A percentile compares a stretch with the other conserved stretches of the same genome.
Conservation (phyloP, 1,139 yeast genomes). For the Blastobotrys illinoisensis region DNA sequence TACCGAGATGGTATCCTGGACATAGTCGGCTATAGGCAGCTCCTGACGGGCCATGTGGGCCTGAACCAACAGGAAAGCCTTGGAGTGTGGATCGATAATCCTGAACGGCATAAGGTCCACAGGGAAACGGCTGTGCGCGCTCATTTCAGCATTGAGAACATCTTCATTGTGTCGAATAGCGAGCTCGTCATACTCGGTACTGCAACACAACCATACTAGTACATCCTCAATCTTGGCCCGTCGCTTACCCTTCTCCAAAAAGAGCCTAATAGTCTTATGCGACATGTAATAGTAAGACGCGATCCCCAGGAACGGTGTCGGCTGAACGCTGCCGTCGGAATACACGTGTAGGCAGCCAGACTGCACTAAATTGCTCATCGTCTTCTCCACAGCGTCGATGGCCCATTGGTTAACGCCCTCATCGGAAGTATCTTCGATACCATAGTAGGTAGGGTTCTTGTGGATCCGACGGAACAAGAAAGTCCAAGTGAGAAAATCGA, state of each 20-base stretch:
- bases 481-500: conserved; percentile 93
- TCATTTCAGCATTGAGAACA: conserved; percentile 82
- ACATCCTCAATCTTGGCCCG: conserved; percentile 62
- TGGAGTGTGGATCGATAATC: conserved; percentile 95
- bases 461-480: conserved; percentile 89
- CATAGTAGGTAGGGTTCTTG: conserved; percentile 92
- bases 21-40: conserved; percentile 89
- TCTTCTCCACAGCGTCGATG: conserved; percentile 63
- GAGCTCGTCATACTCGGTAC: conserved; percentile 84
- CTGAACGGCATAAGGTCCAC: conserved; percentile 49
- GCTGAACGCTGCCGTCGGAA: conserved; percentile 46
- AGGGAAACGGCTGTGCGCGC: conserved; percentile 71
- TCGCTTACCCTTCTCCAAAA: conserved; percentile 48
- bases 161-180: conserved; percentile 97
- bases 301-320: conserved; percentile 81
- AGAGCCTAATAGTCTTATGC: conserved; percentile 75
- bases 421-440: conserved; percentile 64
- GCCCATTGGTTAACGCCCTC: conserved; percentile 54
- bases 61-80: conserved; percentile 77
- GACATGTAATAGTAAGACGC: conserved; percentile 91
- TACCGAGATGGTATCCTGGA: conserved; percentile 90
- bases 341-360: conserved; percentile 62
- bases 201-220: conserved; percentile 65
- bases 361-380: conserved; percentile 61
- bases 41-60: conserved; percentile 82